Evolutionary conservation across 2,329 filamentous ascomycete genomes (phyloP).

Genomic region (Sarocladiaceae sp.): DNA sequence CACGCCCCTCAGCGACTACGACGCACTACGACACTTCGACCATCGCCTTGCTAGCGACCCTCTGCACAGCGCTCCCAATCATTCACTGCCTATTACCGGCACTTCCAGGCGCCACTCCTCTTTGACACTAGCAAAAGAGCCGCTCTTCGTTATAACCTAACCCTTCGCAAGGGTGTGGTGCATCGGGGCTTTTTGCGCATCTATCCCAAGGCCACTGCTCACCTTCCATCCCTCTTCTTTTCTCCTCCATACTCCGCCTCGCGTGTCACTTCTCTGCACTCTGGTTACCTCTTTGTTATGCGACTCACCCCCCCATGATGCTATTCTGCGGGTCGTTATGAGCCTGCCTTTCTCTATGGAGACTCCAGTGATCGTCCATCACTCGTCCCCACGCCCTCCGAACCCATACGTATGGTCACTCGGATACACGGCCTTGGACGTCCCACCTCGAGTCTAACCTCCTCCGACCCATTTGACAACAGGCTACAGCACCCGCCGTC

Average conservation of each 20-base stretch:
- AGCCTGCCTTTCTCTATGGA: slow-evolving; percentile 29
- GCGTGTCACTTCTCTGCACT: slow-evolving; percentile 10
- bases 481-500: slow-evolving; percentile 3
- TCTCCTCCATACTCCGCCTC: slow-evolving; percentile 11
- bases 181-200: slow-evolving; percentile 8
- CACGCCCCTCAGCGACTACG: slow-evolving; percentile 7
- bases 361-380: slow-evolving; percentile 14
- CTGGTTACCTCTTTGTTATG: slow-evolving; percentile 9
- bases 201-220: background rate
- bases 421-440: slow-evolving; percentile 9
- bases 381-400: slow-evolving; percentile 8
- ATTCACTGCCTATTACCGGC: slow-evolving; percentile 4
- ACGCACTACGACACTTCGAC: background rate
- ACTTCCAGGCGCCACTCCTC: background rate
- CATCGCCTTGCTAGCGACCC: slow-evolving; percentile 1
- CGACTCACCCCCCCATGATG: slow-evolving; percentile 22
- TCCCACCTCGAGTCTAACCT: slow-evolving; percentile 7
- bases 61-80: slow-evolving; percentile 1
- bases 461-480: slow-evolving; percentile 7
- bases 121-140: slow-evolving; percentile 11
- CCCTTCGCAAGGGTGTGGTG: slow-evolving; percentile 6
- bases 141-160: slow-evolving; percentile 7
- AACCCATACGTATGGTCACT: background rate
- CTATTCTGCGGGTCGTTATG: slow-evolving; percentile 32
- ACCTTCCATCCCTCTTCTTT: slow-evolving; percentile 12